phyloP scores from a whole-genome alignment of 108 stramenopile genomes.

The Parmales sp. region DNA sequence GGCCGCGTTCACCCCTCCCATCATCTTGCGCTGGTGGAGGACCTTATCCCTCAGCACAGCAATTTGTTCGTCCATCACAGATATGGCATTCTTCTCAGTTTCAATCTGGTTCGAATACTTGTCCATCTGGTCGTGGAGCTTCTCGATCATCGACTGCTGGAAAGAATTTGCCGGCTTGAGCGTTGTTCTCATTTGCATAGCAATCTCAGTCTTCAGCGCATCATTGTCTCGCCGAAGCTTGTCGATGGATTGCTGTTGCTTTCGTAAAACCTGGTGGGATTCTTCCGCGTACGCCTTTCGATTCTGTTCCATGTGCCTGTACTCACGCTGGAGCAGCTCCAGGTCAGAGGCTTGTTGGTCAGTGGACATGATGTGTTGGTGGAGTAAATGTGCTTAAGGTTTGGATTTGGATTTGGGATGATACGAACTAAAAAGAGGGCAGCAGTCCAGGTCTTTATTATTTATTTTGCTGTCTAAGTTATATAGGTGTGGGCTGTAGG shows the following conservation, averaged over 20 bases:
- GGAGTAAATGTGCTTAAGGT: too few relatives aligned
- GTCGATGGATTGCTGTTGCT: conserved; percentile 61
- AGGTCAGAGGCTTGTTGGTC: conserved; percentile 42
- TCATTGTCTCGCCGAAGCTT: conserved; percentile 62
- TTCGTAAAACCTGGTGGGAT: conserved; percentile 50
- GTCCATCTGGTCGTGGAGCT: conserved; percentile 45
- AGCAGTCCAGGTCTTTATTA: too few relatives aligned
- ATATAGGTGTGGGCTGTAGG: too few relatives aligned
- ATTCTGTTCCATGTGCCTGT: conserved; percentile 75
- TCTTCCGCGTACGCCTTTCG: conserved; percentile 71
- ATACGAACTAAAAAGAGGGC: too few relatives aligned
- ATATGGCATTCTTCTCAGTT: conserved; percentile 35
- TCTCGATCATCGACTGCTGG: conserved; percentile 42
- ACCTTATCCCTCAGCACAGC: conserved; percentile 42
- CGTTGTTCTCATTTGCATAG: conserved; percentile 51
- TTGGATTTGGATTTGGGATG: too few relatives aligned
- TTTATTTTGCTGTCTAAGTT: too few relatives aligned
- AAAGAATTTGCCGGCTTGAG: conserved; percentile 36
- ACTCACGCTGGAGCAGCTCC: conserved; percentile 63
- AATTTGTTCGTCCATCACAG: conserved; percentile 50
- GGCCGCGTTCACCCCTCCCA: conserved; percentile 74
- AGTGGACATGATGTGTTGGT: background rate
- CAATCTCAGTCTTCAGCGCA: conserved; percentile 61
- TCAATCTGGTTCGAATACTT: conserved; percentile 37
- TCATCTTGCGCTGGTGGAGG: conserved; percentile 53